Conservation (phyloP, 495 filamentous ascomycete genomes). For the Cudoniella acicularis region DNA sequence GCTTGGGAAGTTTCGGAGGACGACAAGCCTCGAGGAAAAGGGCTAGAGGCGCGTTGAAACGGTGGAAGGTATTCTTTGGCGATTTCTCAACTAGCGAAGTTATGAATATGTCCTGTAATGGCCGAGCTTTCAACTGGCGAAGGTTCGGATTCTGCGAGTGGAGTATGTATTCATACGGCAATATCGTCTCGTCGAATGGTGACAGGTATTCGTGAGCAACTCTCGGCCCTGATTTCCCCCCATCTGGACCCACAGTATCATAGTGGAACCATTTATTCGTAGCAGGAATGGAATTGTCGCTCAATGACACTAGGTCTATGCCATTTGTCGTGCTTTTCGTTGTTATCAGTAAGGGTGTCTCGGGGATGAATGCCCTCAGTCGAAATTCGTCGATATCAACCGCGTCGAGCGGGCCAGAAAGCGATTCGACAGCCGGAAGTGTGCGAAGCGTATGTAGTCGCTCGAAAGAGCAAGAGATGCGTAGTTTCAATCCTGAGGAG, state of each 20-base stretch:
- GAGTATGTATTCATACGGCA: constrained; percentile 22
- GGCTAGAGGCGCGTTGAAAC: constrained; percentile 18
- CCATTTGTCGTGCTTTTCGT: no score
- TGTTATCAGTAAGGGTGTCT: constrained; percentile 24
- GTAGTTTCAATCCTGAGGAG: no score
- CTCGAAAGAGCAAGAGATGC: no score
- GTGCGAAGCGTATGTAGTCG: not conserved
- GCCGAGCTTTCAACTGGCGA: not conserved
- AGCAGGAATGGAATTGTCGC: constrained; percentile 15
- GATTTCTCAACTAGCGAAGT: not conserved
- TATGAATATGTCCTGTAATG: not conserved
- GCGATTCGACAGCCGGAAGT: constrained; percentile 2
- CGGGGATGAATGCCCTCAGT: constrained; percentile 20
- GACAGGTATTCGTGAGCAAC: constrained; percentile 12
- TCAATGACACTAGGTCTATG: no score
- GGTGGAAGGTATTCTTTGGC: constrained; percentile 8
- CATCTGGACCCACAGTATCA: not conserved
- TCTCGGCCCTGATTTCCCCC: not conserved
- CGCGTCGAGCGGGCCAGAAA: constrained; percentile 7
- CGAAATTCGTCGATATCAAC: constrained; percentile 25
- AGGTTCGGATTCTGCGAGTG: not conserved
- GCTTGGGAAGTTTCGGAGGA: constrained; percentile 9
- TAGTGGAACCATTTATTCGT: constrained; percentile 19
- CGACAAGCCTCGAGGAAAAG: constrained; percentile 15
- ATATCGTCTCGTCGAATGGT: constrained; percentile 16